Conservation (phyloP, 768 basidiomycete species). For the Rhizopogon roseolus region DNA sequence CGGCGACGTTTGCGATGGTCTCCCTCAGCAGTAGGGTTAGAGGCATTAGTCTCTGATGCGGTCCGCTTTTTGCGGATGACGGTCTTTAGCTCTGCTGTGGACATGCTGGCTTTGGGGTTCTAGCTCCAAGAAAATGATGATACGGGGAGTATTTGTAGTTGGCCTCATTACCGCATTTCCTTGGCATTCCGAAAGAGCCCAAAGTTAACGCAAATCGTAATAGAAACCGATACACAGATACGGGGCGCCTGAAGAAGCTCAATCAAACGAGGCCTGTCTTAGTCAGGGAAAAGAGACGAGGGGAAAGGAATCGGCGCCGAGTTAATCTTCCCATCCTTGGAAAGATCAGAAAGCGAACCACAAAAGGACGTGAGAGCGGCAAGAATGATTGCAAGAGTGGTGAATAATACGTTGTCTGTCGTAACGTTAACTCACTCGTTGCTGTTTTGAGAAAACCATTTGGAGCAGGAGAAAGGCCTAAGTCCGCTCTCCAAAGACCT, state of each 20-base stretch:
- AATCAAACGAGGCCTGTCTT: slow-evolving; percentile 10
- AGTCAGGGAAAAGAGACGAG: slow-evolving; percentile 8
- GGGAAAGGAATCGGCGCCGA: slow-evolving; percentile 6
- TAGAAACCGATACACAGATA: slow-evolving; percentile 7
- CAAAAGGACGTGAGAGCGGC: slow-evolving; percentile 19
- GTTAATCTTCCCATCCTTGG: slow-evolving; percentile 13
- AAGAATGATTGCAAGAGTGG: neutral
- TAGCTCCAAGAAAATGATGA: slow-evolving; percentile 2
- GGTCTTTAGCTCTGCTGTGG: slow-evolving; percentile 17
- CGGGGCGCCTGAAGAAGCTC: neutral
- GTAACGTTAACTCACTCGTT: slow-evolving; percentile 4
- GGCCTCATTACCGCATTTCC: slow-evolving; percentile 1
- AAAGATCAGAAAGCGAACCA: slow-evolving; percentile 13
- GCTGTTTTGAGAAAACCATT: neutral
- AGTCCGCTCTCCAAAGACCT: neutral
- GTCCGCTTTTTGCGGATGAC: slow-evolving; percentile 27
- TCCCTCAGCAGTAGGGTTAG: slow-evolving; percentile 33
- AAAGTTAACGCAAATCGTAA: slow-evolving; percentile 5
- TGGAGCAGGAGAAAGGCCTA: slow-evolving; percentile 4
- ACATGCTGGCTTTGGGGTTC: slow-evolving; percentile 14
- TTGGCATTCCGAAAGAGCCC: slow-evolving; percentile 15
- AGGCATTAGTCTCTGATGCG: slow-evolving; percentile 17
- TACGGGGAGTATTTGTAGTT: slow-evolving; percentile 24
- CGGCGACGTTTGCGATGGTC: slow-evolving; percentile 61
- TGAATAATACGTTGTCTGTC: slow-evolving; percentile 5